A percentile compares a stretch with the other conserved stretches of the same genome.
phyloP scores from a whole-genome alignment of 305 asterid genomes.

The Lippia alba region DNA sequence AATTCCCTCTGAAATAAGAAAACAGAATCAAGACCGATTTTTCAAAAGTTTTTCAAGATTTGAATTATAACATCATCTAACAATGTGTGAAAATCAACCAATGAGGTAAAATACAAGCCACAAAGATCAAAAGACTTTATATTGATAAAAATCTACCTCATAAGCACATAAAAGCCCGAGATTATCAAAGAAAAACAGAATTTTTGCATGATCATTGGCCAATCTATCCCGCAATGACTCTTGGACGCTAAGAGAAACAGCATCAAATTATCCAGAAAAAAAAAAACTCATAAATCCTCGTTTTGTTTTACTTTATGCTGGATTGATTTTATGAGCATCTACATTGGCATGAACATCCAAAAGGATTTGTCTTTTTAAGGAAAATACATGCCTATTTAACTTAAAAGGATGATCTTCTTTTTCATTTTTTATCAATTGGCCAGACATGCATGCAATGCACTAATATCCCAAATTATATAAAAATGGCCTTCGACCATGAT shows the following conservation, averaged over 20 bases:
- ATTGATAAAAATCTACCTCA: slow-evolving; percentile 55
- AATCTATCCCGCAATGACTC: slow-evolving; percentile 57
- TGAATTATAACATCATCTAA: no score
- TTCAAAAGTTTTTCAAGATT: no score
- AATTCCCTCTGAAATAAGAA: slow-evolving; percentile 70
- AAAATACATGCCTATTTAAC: background rate
- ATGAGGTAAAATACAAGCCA: background rate
- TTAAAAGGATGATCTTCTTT: background rate
- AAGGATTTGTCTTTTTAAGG: background rate
- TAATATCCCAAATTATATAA: slow-evolving; percentile 1
- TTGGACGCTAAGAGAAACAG: slow-evolving; percentile 36
- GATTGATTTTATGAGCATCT: no score
- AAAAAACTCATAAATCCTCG: slow-evolving; percentile 18
- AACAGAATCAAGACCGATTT: no score
- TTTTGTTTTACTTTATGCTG: background rate
- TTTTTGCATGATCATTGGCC: slow-evolving; percentile 53
- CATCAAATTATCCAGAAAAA: slow-evolving; percentile 58
- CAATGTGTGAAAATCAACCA: no score
- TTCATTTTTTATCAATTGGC: background rate
- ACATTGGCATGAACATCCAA: background rate
- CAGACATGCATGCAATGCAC: background rate
- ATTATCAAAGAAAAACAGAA: slow-evolving; percentile 74
- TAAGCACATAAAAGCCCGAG: slow-evolving; percentile 80
- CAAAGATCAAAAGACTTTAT: background rate
- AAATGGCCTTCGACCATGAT: slow-evolving; percentile 62